A percentile compares a stretch with the other conserved stretches of the same genome.
Conservation (phyloP, 2,329 filamentous ascomycete genomes). For the Arthroderma sp. region DNA sequence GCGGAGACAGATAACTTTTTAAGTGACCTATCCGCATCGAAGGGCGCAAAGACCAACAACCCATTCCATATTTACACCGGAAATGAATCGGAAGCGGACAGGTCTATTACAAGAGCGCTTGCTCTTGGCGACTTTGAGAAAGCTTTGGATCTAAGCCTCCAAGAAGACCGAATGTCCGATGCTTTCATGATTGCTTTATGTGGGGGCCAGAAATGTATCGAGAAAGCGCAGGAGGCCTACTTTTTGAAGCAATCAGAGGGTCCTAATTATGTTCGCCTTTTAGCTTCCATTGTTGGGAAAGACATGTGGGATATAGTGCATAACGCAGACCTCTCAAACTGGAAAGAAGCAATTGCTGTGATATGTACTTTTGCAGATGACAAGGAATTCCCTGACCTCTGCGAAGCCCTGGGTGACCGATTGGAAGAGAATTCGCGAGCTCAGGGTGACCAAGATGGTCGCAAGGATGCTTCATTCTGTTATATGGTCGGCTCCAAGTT, state of each 20-base stretch:
- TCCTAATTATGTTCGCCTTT: constrained; percentile 81
- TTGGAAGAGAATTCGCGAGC: constrained; percentile 54
- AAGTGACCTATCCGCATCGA: constrained; percentile 69
- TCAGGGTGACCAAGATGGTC: constrained; percentile 42
- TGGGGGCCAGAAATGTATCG: constrained; percentile 80
- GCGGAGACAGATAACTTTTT: constrained; percentile 74
- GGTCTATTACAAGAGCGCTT: constrained; percentile 71
- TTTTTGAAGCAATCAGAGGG: constrained; percentile 67
- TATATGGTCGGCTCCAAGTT: constrained; percentile 91
- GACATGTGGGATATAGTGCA: constrained; percentile 97
- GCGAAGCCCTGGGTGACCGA: constrained; percentile 85
- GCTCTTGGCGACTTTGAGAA: constrained; percentile 84
- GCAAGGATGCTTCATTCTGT: constrained; percentile 92
- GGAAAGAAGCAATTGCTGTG: constrained; percentile 95
- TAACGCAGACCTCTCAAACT: constrained; percentile 82
- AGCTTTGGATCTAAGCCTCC: constrained; percentile 76
- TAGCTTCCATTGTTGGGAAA: constrained; percentile 86
- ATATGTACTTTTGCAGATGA: constrained; percentile 91
- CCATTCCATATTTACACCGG: constrained; percentile 84
- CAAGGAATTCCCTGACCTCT: constrained; percentile 83
- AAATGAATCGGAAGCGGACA: constrained; percentile 71
- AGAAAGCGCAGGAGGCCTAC: constrained; percentile 87
- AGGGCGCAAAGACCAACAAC: constrained; percentile 83
- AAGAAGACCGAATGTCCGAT: constrained; percentile 82
- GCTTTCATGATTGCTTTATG: constrained; percentile 98